These are phyloP conservation scores for Asterophora parasitica DNA, from an alignment of 768 basidiomycete species.

Conservation along the genomic window DNA sequence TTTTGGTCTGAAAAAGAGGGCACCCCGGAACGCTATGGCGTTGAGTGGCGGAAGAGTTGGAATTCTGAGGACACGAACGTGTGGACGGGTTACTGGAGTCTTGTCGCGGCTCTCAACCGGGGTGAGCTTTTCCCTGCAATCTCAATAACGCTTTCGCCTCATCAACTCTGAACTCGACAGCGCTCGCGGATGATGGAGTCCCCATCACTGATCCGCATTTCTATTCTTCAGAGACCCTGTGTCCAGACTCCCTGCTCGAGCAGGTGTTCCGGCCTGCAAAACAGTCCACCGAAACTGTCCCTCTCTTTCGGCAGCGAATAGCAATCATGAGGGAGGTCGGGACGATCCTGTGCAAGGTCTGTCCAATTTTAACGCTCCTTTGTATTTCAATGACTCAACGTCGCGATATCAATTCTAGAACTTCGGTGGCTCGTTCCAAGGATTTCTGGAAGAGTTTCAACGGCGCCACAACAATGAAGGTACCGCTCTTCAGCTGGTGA, in stretches of 20 bases:
- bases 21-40: slow-evolving; percentile 58
- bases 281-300: slow-evolving; percentile 58
- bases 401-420: slow-evolving; percentile 33
- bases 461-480: slow-evolving; percentile 46
- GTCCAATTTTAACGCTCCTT: slow-evolving; percentile 18
- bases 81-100: slow-evolving; percentile 84
- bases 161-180: slow-evolving; percentile 30
- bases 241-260: slow-evolving; percentile 66
- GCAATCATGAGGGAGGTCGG: slow-evolving; percentile 77
- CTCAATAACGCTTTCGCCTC: slow-evolving; percentile 6
- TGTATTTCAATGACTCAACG: not conserved
- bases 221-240: slow-evolving; percentile 64
- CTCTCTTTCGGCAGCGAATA: slow-evolving; percentile 68
- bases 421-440: slow-evolving; percentile 67
- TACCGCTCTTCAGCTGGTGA: slow-evolving; percentile 69
- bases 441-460: slow-evolving; percentile 61
- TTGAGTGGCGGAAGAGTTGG: slow-evolving; percentile 76
- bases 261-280: slow-evolving; percentile 62
- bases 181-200: slow-evolving; percentile 65
- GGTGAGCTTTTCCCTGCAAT: slow-evolving; percentile 36
- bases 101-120: slow-evolving; percentile 79
- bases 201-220: slow-evolving; percentile 78
- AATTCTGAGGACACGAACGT: slow-evolving; percentile 40
- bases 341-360: slow-evolving; percentile 60
- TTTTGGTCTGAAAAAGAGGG: slow-evolving; percentile 82